A percentile compares a stretch with the other conserved stretches of the same genome.
Evolutionary conservation across 257 asterid species (phyloP).

Genomic region (Ilex aquifolium): DNA sequence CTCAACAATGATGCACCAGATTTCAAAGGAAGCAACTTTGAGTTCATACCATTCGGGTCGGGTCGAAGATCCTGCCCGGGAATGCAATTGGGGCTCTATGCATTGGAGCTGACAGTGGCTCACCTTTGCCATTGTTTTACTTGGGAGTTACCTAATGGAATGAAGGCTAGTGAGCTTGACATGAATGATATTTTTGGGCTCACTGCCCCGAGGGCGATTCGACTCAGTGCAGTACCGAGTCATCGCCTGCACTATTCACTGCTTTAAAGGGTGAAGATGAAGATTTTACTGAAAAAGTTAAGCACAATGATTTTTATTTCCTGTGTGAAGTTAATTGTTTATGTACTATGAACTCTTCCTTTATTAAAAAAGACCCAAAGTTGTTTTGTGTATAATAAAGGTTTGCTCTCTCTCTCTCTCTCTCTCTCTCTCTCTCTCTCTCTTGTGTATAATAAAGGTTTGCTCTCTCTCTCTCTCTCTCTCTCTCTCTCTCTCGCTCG

Average conservation of each 20-base stretch:
- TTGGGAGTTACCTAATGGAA: neutral
- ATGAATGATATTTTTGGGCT: neutral
- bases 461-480: no score
- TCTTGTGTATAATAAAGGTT: no score
- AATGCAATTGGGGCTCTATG: neutral
- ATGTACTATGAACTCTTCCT: no score
- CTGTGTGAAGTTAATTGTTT: no score
- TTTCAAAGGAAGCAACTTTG: neutral
- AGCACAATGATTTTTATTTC: no score
- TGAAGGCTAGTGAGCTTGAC: neutral
- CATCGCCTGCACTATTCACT: neutral
- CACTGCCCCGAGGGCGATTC: neutral
- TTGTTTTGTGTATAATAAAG: no score
- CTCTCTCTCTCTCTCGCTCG: no score
- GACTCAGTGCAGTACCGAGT: neutral
- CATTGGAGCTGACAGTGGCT: neutral
- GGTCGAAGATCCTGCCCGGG: neutral
- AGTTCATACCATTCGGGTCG: neutral
- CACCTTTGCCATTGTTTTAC: neutral
- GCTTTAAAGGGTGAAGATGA: neutral
- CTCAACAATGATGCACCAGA: neutral
- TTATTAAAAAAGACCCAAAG: no score
- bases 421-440: no score
- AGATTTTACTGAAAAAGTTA: no score
- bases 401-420: no score